Conservation (phyloP, 306 rosid genomes). For the Quercus dentata region DNA sequence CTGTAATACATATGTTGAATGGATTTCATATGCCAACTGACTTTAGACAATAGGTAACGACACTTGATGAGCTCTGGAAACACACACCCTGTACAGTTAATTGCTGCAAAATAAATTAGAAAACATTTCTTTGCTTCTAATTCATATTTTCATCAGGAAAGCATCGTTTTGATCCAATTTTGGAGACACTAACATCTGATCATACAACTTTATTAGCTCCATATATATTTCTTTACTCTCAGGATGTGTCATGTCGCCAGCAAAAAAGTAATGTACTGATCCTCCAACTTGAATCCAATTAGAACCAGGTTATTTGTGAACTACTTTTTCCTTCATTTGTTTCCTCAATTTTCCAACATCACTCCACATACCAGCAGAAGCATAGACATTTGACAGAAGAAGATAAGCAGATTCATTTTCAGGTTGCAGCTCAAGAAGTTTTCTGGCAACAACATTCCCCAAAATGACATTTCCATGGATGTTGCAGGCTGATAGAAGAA, state of each 20-base stretch:
- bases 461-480: neutral
- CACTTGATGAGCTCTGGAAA: neutral
- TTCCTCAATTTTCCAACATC: neutral
- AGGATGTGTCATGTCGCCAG: neutral
- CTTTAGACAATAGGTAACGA: neutral
- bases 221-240: neutral
- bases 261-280: neutral
- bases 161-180: neutral
- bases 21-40: neutral
- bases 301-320: neutral
- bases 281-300: neutral
- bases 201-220: neutral
- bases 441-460: neutral
- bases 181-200: neutral
- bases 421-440: constrained; percentile 5
- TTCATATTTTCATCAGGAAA: neutral
- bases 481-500: constrained; percentile 1
- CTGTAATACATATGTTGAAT: neutral
- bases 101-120: neutral
- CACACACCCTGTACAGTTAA: neutral
- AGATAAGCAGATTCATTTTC: constrained; percentile 1
- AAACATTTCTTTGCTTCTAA: neutral
- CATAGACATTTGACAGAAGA: neutral
- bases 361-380: constrained; percentile 3
- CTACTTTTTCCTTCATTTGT: neutral